Conservation (phyloP, 768 basidiomycete species). For the Trametes villosa region DNA sequence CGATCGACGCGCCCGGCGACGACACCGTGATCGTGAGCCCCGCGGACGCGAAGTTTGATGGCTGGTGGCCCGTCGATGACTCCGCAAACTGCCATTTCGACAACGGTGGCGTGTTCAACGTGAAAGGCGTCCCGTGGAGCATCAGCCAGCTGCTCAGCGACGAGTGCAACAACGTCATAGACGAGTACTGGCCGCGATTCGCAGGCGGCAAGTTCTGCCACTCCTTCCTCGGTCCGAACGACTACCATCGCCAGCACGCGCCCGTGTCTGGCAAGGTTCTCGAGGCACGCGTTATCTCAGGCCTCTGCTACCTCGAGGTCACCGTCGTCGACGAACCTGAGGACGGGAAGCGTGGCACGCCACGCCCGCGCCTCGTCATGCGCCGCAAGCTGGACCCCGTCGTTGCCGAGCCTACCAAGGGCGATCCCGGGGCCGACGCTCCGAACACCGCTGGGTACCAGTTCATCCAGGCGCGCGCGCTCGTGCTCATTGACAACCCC, state of each 20-base stretch:
- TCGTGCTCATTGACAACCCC: constrained; percentile 26
- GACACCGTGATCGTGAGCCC: constrained; percentile 20
- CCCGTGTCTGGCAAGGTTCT: constrained; percentile 25
- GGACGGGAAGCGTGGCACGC: neutral
- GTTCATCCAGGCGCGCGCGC: constrained; percentile 29
- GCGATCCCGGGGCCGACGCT: constrained; percentile 15
- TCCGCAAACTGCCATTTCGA: constrained; percentile 10
- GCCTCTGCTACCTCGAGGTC: constrained; percentile 30
- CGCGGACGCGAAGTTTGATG: constrained; percentile 22
- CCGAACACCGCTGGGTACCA: constrained; percentile 29
- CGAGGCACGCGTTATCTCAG: constrained; percentile 24
- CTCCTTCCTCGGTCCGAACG: constrained; percentile 23
- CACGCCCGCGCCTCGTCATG: neutral
- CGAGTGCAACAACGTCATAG: neutral
- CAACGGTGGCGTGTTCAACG: too few species aligned
- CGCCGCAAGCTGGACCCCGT: neutral
- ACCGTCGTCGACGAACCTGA: constrained; percentile 3
- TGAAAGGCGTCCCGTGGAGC: constrained; percentile 26
- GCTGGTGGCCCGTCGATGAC: constrained; percentile 20
- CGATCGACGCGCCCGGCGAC: constrained; percentile 6
- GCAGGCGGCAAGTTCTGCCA: constrained; percentile 24
- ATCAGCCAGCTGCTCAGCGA: constrained; percentile 25
- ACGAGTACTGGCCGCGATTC: constrained; percentile 14
- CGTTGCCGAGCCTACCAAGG: neutral
- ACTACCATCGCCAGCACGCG: constrained; percentile 31